Percentiles rank a stretch among this genome's conserved stretches.
Conservation (phyloP, 2,329 filamentous ascomycete genomes). For the Sclerotiophoma versabilis region DNA sequence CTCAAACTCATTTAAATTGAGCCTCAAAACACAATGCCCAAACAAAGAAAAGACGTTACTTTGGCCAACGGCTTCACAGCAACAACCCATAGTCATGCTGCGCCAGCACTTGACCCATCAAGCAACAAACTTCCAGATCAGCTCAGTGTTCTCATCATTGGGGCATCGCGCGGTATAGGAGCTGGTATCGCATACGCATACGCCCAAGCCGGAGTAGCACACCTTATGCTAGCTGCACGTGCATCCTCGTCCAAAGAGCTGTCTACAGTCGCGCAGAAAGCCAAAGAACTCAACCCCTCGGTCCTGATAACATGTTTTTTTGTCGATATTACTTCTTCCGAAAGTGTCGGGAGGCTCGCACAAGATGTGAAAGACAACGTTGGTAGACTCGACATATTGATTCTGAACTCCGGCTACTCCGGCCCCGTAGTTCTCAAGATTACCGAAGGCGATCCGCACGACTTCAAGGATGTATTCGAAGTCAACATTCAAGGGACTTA, state of each 20-base stretch:
- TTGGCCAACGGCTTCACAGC: constrained; percentile 6
- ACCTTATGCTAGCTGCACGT: constrained; percentile 36
- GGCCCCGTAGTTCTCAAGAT: constrained; percentile 46
- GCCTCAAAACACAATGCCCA: no score
- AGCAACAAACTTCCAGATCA: constrained; percentile 28
- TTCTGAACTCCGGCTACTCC: constrained; percentile 50
- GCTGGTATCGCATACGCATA: constrained; percentile 39
- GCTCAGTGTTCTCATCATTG: constrained; percentile 42
- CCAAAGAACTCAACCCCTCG: constrained; percentile 14
- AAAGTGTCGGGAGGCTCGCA: constrained; percentile 35
- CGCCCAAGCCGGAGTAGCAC: constrained; percentile 34
- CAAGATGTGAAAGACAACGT: constrained; percentile 28
- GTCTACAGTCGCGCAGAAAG: constrained; percentile 19
- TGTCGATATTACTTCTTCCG: constrained; percentile 41
- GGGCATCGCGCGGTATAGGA: constrained; percentile 44
- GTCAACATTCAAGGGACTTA: constrained; percentile 51
- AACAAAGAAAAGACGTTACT: no score
- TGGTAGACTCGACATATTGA: constrained; percentile 45
- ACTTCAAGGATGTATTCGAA: constrained; percentile 47
- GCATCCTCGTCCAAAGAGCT: constrained; percentile 26
- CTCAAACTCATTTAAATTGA: no score
- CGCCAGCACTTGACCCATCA: constrained; percentile 21
- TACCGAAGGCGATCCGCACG: constrained; percentile 39
- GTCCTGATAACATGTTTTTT: constrained; percentile 4
- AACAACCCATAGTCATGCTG: constrained; percentile 18